These are phyloP conservation scores for Rhizoctonia solani DNA, from an alignment of 1,284 basidiomycete species.

Conservation along the genomic window DNA sequence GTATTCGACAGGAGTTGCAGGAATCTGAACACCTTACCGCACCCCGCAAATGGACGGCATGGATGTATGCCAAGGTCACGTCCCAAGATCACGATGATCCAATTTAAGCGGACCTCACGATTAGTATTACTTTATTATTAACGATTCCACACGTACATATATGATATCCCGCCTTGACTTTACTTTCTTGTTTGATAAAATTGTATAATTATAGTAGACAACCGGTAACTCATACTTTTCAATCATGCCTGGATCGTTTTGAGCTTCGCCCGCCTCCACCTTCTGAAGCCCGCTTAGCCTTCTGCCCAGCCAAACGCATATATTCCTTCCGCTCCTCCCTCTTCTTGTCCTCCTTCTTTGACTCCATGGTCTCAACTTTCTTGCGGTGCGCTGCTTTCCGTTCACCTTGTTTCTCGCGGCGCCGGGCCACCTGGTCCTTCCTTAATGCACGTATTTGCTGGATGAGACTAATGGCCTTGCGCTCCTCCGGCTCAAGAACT, in stretches of 20 bases:
- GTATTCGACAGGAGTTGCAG: constrained; percentile 27
- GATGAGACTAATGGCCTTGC: constrained; percentile 86
- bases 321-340: constrained; percentile 80
- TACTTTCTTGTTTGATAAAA: background rate
- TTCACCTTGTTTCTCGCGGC: constrained; percentile 84
- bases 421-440: constrained; percentile 79
- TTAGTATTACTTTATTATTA: background rate
- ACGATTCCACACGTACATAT: background rate
- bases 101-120: background rate
- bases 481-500: constrained; percentile 93
- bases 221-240: background rate
- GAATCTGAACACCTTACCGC: constrained; percentile 26
- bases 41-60: constrained; percentile 25
- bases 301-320: constrained; percentile 74
- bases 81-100: background rate
- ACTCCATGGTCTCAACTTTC: constrained; percentile 72
- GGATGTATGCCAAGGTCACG: constrained; percentile 25
- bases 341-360: constrained; percentile 67
- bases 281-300: constrained; percentile 58
- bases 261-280: constrained; percentile 38
- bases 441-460: constrained; percentile 94
- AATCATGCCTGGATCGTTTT: constrained; percentile 43
- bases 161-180: background rate
- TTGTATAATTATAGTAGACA: constrained; percentile 28
- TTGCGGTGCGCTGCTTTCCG: constrained; percentile 65